Evolutionary conservation across 495 filamentous ascomycete genomes (phyloP).

Genomic region (Penicillium pulvis): DNA sequence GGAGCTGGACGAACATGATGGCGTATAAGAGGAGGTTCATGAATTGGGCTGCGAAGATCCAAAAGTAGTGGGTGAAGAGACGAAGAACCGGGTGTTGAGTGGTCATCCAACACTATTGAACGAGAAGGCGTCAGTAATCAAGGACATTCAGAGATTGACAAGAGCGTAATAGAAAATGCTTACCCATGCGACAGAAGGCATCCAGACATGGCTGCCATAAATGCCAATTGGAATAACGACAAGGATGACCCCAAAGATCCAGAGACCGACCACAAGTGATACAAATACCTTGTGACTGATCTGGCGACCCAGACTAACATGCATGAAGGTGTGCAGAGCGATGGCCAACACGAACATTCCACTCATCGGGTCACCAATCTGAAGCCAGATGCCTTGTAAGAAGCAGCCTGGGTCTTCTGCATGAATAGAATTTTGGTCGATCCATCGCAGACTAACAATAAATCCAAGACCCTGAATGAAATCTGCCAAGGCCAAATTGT

Average conservation of each 20-base stretch:
- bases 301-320: constrained; percentile 54
- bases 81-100: constrained; percentile 55
- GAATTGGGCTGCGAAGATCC: constrained; percentile 66
- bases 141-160: neutral
- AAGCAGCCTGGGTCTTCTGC: constrained; percentile 58
- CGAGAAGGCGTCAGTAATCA: constrained; percentile 5
- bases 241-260: constrained; percentile 58
- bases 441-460: constrained; percentile 59
- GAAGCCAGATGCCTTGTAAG: constrained; percentile 65
- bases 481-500: constrained; percentile 70
- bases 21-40: constrained; percentile 61
- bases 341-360: constrained; percentile 66
- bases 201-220: constrained; percentile 56
- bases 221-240: constrained; percentile 51
- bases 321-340: constrained; percentile 62
- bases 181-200: constrained; percentile 61
- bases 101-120: constrained; percentile 64
- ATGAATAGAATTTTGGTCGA: constrained; percentile 49
- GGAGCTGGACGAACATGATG: constrained; percentile 59
- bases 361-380: constrained; percentile 63
- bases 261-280: constrained; percentile 44
- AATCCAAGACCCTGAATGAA: constrained; percentile 65
- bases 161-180: constrained; percentile 20
- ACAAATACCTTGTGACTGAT: constrained; percentile 53
- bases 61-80: constrained; percentile 70